Base-by-base conservation (phyloP, 2,329 filamentous ascomycete species). In the Metarhizium anisopliae region DNA sequence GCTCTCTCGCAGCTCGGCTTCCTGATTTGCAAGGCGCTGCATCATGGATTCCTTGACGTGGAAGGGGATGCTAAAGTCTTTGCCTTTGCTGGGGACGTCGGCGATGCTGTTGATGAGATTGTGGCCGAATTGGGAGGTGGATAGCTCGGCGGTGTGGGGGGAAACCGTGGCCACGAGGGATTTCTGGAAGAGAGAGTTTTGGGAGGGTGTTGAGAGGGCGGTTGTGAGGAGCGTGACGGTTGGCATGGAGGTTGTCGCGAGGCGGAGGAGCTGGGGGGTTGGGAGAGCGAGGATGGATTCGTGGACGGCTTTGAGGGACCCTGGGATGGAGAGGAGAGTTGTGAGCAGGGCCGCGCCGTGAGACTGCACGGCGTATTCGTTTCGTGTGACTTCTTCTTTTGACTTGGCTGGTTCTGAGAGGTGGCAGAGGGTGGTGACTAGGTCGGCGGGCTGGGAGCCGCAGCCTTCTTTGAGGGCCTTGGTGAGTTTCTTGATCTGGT, bases 291-390 rank as follows among this genome's bases (percentile, higher is more conserved):
- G 73, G 29, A 94, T 71, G n/a, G 86, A 82, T 16, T 85, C 81
- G 66, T 94, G 89, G 36, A 95, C 81, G 11, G 92, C 78, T 52
- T 82, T 82, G 56, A 82, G 79, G 2, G 92, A 76, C 0, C 90
- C 90, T 0, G 88, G 82, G 30, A 90, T 85, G 7, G 81, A 74
- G 52, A 97, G 82, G 75, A 99, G 87, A 4, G 87, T 75, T 59
- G 94, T 86, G 8, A 89, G 85, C 32, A 99, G 80, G 50, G 96
- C 79, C 20, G 89, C 90, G 58, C 87, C 90, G 73, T 99, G 92
- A 3, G 77, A 77, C 38, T 78, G 70, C 25, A 81, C 69, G 35
- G 77, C 75, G 35, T 75, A 70, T 54, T 67, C 90, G 70, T 77
- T 90, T 83, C 73, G 82, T 62, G 61, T 14, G 13, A 14, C 6